These are phyloP conservation scores for Picea abies DNA, from an alignment of 83 land plant species.

Conservation along the genomic window DNA sequence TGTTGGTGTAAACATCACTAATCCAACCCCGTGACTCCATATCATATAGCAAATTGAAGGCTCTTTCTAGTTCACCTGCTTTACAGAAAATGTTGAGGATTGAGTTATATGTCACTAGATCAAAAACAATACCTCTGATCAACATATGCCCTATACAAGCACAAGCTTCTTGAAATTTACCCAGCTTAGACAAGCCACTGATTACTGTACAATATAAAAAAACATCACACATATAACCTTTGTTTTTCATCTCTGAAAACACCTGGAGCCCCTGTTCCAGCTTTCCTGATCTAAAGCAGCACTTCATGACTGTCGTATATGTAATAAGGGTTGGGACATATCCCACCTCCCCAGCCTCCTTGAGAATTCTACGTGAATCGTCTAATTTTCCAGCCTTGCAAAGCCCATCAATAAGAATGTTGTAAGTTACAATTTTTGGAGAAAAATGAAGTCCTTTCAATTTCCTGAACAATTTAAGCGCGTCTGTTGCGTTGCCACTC, in stretches of 20 bases:
- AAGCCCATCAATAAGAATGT: slow-evolving; percentile 60
- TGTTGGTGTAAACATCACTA: slow-evolving; percentile 55
- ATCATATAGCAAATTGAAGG: slow-evolving; percentile 47
- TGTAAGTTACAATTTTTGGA: slow-evolving; percentile 52
- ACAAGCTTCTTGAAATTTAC: slow-evolving; percentile 42
- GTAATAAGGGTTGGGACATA: slow-evolving; percentile 43
- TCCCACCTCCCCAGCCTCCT: slow-evolving; percentile 44
- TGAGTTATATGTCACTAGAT: slow-evolving; percentile 56
- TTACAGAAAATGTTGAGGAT: slow-evolving; percentile 46
- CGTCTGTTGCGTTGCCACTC: slow-evolving; percentile 43
- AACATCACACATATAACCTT: slow-evolving; percentile 47
- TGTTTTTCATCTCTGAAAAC: slow-evolving; percentile 49
- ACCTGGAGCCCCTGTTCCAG: slow-evolving; percentile 43
- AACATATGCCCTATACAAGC: slow-evolving; percentile 34
- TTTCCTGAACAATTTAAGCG: slow-evolving; percentile 44
- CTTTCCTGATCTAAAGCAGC: slow-evolving; percentile 41
- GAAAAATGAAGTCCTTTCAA: slow-evolving; percentile 36
- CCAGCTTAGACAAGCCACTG: slow-evolving; percentile 45
- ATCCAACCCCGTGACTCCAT: slow-evolving; percentile 42
- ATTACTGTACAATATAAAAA: slow-evolving; percentile 53
- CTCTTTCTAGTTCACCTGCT: slow-evolving; percentile 42
- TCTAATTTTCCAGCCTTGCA: slow-evolving; percentile 38
- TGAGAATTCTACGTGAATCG: slow-evolving; percentile 38
- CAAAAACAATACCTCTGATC: slow-evolving; percentile 29
- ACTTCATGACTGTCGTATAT: slow-evolving; percentile 64